phyloP scores from a whole-genome alignment of 345 rosid genomes.

The Pistacia integerrima region DNA sequence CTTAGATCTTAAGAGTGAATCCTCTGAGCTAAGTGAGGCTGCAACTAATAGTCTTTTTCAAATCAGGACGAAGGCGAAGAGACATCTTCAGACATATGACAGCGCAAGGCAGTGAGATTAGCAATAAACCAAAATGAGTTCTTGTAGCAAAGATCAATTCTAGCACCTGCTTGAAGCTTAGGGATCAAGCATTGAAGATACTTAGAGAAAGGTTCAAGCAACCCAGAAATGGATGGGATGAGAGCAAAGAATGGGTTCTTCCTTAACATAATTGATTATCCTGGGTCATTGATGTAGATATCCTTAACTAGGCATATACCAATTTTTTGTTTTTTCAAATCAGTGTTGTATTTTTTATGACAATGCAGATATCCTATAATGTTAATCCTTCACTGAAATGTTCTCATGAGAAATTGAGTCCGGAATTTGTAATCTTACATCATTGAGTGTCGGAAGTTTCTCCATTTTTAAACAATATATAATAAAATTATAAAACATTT shows the following conservation, averaged over 20 bases:
- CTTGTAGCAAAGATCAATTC: slow-evolving; percentile 4
- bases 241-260: background rate
- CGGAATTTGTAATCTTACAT: background rate
- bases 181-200: background rate
- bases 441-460: no score
- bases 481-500: no score
- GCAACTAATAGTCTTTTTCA: background rate
- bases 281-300: background rate
- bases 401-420: background rate
- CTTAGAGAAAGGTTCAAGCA: background rate
- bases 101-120: slow-evolving; percentile 12
- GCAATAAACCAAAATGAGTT: background rate
- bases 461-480: no score
- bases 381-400: background rate
- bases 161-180: background rate
- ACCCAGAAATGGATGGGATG: background rate
- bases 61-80: slow-evolving; percentile 42
- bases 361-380: background rate
- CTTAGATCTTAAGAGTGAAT: background rate
- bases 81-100: slow-evolving; percentile 18
- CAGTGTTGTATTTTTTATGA: background rate
- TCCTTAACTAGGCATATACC: background rate
- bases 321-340: no score
- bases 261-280: background rate
- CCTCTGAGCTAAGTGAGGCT: background rate